phyloP scores from a whole-genome alignment of 1,139 yeast genomes.

The Yamadazyma pseudoaaseri region DNA sequence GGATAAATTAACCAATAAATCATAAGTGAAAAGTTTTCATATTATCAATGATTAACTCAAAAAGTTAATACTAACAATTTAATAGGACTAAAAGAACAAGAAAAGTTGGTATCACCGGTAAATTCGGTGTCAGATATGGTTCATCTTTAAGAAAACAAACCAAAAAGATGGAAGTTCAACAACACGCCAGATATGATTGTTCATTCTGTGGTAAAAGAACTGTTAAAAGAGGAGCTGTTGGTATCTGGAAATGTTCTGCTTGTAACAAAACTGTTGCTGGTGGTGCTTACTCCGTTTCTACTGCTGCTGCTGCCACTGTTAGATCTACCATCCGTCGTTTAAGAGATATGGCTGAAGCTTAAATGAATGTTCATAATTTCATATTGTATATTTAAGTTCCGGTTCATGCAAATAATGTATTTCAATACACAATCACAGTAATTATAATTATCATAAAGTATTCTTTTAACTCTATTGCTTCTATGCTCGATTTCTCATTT shows the following conservation, averaged over 20 bases:
- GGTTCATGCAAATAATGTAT: constrained; percentile 10
- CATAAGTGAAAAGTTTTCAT: constrained; percentile 2
- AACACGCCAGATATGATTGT: constrained; percentile 98
- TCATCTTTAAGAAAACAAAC: constrained; percentile 99
- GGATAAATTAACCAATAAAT: too few species aligned
- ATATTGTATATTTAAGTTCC: constrained; percentile 18
- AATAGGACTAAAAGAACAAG: constrained; percentile 98
- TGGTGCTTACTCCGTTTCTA: constrained; percentile 99
- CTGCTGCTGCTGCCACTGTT: constrained; percentile 99
- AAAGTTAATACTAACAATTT: constrained; percentile 37
- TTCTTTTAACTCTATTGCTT: too few species aligned
- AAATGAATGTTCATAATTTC: constrained; percentile 25
- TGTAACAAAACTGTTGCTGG: constrained; percentile 98
- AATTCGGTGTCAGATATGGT: constrained; percentile 99
- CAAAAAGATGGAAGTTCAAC: constrained; percentile 98
- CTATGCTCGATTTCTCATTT: background rate
- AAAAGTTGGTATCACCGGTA: constrained; percentile 99
- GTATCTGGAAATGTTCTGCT: constrained; percentile 97
- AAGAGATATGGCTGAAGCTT: constrained; percentile 99
- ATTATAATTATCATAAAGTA: too few species aligned
- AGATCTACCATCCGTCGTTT: constrained; percentile 99
- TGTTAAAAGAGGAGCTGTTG: constrained; percentile 97
- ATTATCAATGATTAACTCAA: background rate
- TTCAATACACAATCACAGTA: constrained; percentile 3
- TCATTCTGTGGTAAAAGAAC: constrained; percentile 99